phyloP scores from a whole-genome alignment of 257 asterid species.

The Cruciata laevipes region DNA sequence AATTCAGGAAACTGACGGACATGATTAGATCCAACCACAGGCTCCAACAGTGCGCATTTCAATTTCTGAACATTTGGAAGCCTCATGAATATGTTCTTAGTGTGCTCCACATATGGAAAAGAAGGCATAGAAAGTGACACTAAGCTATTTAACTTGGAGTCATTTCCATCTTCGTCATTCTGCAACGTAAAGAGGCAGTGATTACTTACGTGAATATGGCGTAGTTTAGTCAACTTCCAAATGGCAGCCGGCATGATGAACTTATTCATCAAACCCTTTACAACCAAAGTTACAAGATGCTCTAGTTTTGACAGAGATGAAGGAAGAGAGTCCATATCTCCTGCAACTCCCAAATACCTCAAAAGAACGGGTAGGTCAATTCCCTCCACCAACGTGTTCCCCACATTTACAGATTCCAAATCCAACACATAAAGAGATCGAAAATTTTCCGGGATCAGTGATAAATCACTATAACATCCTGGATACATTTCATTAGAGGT shows the following conservation, averaged over 20 bases:
- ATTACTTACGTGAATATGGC: background rate
- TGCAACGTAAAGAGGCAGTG: background rate
- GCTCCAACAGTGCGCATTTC: background rate
- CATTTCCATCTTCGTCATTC: background rate
- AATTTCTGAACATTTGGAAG: background rate
- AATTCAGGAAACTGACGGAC: background rate
- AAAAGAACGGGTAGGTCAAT: background rate
- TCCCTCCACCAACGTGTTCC: background rate
- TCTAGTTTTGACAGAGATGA: background rate
- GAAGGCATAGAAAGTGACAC: constrained; percentile 10
- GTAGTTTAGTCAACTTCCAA: background rate
- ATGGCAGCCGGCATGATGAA: background rate
- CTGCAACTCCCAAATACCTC: background rate
- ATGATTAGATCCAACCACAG: background rate
- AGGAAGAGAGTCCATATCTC: background rate
- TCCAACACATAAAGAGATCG: background rate
- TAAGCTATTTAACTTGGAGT: background rate
- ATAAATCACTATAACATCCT: no score
- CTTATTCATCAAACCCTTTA: background rate
- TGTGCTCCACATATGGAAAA: background rate
- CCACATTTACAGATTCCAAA: constrained; percentile 9
- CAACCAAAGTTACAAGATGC: background rate
- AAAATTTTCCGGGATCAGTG: no score
- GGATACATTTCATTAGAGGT: no score
- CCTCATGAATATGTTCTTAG: background rate